Conservation (phyloP, 345 rosid species). For the Salix udensis region DNA sequence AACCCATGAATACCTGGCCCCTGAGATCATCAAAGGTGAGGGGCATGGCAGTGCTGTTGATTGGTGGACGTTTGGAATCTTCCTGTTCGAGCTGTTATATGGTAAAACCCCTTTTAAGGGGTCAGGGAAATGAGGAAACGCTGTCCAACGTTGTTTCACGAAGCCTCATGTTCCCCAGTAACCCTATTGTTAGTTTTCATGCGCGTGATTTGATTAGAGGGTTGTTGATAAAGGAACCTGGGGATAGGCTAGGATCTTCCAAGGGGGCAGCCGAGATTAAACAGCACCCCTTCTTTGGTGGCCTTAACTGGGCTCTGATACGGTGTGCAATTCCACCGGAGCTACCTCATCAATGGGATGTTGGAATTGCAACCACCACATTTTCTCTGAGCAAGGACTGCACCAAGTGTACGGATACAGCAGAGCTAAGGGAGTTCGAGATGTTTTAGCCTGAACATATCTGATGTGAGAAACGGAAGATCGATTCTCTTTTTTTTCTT, state of each 20-base stretch:
- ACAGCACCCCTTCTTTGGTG: slow-evolving; percentile 68
- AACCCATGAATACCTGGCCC: slow-evolving; percentile 74
- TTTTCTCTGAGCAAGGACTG: slow-evolving; percentile 29
- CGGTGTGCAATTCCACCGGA: slow-evolving; percentile 70
- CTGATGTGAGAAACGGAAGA: slow-evolving; percentile 11
- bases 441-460: slow-evolving; percentile 38
- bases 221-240: slow-evolving; percentile 61
- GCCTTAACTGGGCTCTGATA: slow-evolving; percentile 78
- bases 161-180: slow-evolving; percentile 58
- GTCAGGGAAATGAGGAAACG: slow-evolving; percentile 59
- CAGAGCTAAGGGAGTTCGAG: slow-evolving; percentile 47
- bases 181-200: slow-evolving; percentile 52
- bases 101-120: slow-evolving; percentile 79
- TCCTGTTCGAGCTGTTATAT: slow-evolving; percentile 61
- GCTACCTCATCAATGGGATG: slow-evolving; percentile 39
- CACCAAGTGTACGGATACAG: slow-evolving; percentile 25
- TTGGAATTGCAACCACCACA: slow-evolving; percentile 9
- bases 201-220: slow-evolving; percentile 71
- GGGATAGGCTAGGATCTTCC: slow-evolving; percentile 52
- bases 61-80: slow-evolving; percentile 86
- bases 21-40: slow-evolving; percentile 75
- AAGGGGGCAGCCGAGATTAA: slow-evolving; percentile 81
- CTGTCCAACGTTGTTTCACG: slow-evolving; percentile 57
- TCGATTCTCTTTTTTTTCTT: slow-evolving; percentile 6
- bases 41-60: slow-evolving; percentile 82